Evolutionary conservation across 805 yeast genomes (phyloP).

Genomic region (Nakazawaea siamensis): DNA sequence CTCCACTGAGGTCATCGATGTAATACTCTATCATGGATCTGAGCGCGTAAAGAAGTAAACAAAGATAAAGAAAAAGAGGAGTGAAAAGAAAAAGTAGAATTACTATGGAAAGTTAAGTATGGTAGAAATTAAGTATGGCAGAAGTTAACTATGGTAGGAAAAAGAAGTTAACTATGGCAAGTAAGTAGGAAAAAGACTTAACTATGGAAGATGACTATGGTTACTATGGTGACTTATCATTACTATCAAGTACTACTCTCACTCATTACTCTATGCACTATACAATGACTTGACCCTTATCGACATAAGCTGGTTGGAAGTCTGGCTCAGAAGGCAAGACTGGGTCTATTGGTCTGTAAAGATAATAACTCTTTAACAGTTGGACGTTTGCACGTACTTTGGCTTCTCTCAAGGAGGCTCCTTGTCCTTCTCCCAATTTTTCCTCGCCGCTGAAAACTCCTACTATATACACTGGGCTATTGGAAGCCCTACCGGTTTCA

Average conservation of each 20-base stretch:
- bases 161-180: no score
- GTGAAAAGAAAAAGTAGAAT: not conserved
- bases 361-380: slow-evolving; percentile 86
- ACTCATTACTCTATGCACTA: not conserved
- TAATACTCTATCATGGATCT: no score
- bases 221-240: no score
- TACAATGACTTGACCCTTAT: slow-evolving; percentile 27
- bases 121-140: no score
- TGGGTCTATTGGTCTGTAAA: slow-evolving; percentile 71
- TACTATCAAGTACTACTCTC: not conserved
- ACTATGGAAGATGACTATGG: no score
- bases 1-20: no score
- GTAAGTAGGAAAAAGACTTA: no score
- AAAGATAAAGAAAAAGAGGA: not conserved
- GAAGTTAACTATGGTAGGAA: no score
- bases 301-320: slow-evolving; percentile 27
- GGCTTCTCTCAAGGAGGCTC: slow-evolving; percentile 84
- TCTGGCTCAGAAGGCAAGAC: slow-evolving; percentile 52
- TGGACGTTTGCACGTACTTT: slow-evolving; percentile 87
- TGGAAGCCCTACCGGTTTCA: slow-evolving; percentile 86
- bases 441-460: slow-evolving; percentile 83
- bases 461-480: slow-evolving; percentile 79
- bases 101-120: no score
- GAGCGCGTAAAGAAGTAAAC: not conserved
- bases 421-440: slow-evolving; percentile 91